Conservation (phyloP, 2,329 filamentous ascomycete species). For the Fusarium musae region DNA sequence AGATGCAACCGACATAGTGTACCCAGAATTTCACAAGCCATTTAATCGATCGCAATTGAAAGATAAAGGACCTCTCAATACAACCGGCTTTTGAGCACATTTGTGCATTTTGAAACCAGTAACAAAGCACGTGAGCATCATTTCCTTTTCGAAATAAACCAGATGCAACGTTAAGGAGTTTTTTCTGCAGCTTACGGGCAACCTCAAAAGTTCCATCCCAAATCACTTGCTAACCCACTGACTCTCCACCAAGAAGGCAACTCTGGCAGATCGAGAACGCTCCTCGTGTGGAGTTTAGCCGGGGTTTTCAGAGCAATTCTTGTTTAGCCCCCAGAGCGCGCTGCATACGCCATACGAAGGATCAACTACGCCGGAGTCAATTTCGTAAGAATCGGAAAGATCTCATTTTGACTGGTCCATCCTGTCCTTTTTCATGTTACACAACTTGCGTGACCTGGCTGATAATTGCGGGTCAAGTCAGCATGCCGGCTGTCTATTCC, state of each 20-base stretch:
- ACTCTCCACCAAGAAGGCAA: background rate
- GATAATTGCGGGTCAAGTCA: background rate
- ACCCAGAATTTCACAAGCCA: background rate
- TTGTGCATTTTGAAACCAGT: background rate
- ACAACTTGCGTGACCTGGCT: background rate
- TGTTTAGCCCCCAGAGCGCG: background rate
- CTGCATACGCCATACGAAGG: background rate
- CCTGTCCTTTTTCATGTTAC: background rate
- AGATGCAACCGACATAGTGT: too few species aligned
- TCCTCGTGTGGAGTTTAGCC: background rate
- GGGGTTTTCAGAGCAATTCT: background rate
- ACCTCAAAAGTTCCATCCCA: background rate
- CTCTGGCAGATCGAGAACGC: background rate
- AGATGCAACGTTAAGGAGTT: background rate
- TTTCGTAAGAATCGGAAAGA: background rate
- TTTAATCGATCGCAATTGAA: accelerated
- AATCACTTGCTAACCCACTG: background rate
- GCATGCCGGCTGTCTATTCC: background rate
- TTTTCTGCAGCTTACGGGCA: background rate
- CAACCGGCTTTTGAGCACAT: background rate
- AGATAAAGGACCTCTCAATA: background rate
- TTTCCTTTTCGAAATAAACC: background rate
- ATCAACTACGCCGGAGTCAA: background rate
- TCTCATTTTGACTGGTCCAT: background rate
- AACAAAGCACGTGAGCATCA: background rate